Evolutionary conservation across 192 early-diverging fungal species (phyloP), one percentile per base, ranked within the genome.

Genomic region (Entrophospora sp.): DNA sequence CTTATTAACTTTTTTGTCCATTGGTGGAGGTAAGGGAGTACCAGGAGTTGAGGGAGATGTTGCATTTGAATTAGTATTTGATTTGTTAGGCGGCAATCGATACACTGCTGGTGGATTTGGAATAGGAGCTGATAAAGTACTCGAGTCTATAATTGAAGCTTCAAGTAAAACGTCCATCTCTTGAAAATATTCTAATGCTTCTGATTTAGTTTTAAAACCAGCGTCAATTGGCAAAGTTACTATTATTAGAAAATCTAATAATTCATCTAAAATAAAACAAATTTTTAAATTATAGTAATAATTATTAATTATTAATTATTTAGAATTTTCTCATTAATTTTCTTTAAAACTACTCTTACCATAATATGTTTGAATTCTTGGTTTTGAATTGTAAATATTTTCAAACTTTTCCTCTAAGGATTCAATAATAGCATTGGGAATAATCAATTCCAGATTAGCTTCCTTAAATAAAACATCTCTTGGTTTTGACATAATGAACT

Each of bases 91-190:
- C 2, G 61, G 62, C 2, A 73, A 35, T 6, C 63, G 36, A 31
- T 48, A 69, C 25, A 56, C 66, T 20, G 64, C 43, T 25, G 52
- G 60, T 22, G 36, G 56, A 45, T 40, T 42, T 4, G 55, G 55
- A 0, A 18, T 2, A 12, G 55, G 43, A 10, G 31, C 32, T 20
- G 69, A 62, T 20, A 48, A 49, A 0, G 60, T 69, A 27, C 45
- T 51, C 25, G 68, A 42, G 37, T 83, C 82, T 2, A 71, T 68
- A 67, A 81, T 73, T 14, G 78, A 73, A 2, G 82, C 82, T 52
- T 83, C 82, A 25, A 83, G 72, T 43, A 78, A 77, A 22, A 83
- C 75, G 37, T 83, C 82, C 6, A 83, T 63, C 31, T 77, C 70
- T 13, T 74, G 66, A 36, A 77, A 83, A 66, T 80, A 78, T 13